These are phyloP conservation scores for Cnidoscolus chayamansa DNA, from an alignment of 441 rosid genomes.

Conservation along the genomic window DNA sequence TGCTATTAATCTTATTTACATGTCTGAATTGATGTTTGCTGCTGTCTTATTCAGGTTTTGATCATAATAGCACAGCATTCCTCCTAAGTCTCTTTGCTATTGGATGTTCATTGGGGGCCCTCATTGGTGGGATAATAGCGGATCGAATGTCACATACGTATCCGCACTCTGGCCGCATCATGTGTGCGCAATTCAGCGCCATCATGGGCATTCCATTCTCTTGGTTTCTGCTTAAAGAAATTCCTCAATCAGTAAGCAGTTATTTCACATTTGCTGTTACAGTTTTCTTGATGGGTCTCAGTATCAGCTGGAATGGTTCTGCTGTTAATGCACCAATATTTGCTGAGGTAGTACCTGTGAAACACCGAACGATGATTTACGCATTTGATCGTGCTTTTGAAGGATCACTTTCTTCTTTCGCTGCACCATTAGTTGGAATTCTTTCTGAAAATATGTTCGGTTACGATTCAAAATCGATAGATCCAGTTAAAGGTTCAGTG, in stretches of 20 bases:
- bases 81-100: constrained; percentile 74
- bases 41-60: constrained; percentile 50
- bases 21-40: constrained; percentile 9
- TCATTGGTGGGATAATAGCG: constrained; percentile 72
- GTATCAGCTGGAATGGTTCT: constrained; percentile 82
- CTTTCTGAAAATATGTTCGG: constrained; percentile 82
- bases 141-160: constrained; percentile 55
- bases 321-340: constrained; percentile 94
- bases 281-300: constrained; percentile 75
- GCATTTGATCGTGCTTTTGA: constrained; percentile 91
- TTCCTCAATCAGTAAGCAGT: constrained; percentile 68
- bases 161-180: constrained; percentile 76
- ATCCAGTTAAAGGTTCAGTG: constrained; percentile 58
- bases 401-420: constrained; percentile 81
- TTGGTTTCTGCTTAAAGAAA: constrained; percentile 56
- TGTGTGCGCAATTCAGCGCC: constrained; percentile 95
- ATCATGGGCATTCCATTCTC: constrained; percentile 98
- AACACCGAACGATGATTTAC: constrained; percentile 89
- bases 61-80: constrained; percentile 69
- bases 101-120: constrained; percentile 75
- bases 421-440: constrained; percentile 93
- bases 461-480: constrained; percentile 66
- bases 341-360: constrained; percentile 90
- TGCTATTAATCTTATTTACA: not conserved
- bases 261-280: constrained; percentile 57